These are phyloP conservation scores for Plantago ovata DNA, from an alignment of 257 asterid genomes.

Conservation along the genomic window DNA sequence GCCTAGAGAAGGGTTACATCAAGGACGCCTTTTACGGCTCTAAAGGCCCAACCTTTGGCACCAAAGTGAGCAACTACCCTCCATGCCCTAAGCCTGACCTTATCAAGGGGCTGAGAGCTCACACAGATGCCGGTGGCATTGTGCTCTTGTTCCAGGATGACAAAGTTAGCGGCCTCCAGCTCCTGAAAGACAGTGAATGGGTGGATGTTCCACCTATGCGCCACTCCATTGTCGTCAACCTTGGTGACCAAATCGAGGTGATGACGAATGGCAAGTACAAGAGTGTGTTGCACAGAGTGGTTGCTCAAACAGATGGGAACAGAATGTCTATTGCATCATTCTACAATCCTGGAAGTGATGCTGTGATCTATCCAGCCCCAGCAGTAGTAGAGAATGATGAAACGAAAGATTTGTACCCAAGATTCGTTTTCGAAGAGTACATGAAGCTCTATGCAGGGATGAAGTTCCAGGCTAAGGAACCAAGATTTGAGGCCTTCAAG, in stretches of 20 bases:
- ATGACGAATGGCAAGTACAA: conserved; percentile 63
- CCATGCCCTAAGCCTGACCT: conserved; percentile 66
- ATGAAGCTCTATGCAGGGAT: conserved; percentile 54
- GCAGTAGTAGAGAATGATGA: conserved; percentile 37
- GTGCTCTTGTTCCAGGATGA: conserved; percentile 63
- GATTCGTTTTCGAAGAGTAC: conserved; percentile 59
- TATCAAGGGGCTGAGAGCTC: conserved; percentile 61
- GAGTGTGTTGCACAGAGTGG: conserved; percentile 54
- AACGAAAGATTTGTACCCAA: conserved; percentile 34
- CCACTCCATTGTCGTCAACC: conserved; percentile 60
- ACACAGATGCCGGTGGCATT: conserved; percentile 68
- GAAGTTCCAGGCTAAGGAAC: conserved; percentile 65
- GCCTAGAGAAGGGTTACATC: conserved; percentile 51
- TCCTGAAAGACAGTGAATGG: conserved; percentile 60
- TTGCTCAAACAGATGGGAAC: conserved; percentile 51
- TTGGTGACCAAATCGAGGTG: conserved; percentile 69
- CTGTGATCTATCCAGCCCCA: conserved; percentile 55
- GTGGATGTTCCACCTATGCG: conserved; percentile 63
- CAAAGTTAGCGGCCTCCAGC: conserved; percentile 66
- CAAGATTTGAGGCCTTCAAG: conserved; percentile 59
- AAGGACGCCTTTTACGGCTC: conserved; percentile 47
- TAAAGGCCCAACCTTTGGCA: conserved; percentile 54
- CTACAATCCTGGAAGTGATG: conserved; percentile 62
- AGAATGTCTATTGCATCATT: conserved; percentile 63
- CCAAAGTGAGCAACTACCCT: conserved; percentile 59